phyloP scores from a whole-genome alignment of 768 basidiomycete genomes.

The Cyclocybe aegerita region DNA sequence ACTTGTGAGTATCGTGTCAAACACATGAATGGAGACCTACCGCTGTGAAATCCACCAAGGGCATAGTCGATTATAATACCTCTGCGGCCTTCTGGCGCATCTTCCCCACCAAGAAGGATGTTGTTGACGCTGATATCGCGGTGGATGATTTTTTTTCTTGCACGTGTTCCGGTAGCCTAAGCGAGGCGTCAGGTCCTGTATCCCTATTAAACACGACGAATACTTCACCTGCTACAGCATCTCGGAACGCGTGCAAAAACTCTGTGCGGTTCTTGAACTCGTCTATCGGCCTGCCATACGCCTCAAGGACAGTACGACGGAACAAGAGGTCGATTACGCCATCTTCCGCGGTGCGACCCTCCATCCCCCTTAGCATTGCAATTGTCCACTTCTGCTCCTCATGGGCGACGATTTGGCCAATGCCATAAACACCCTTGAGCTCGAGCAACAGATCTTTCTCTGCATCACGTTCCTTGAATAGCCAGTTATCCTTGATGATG shows the following conservation, averaged over 20 bases:
- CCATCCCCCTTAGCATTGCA: conserved; percentile 1
- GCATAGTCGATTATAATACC: conserved; percentile 14
- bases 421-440: conserved; percentile 11
- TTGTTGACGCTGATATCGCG: conserved; percentile 26
- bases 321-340: conserved; percentile 3
- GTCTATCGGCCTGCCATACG: conserved; percentile 13
- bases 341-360: background rate
- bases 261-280: conserved; percentile 7
- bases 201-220: background rate
- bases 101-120: conserved; percentile 14
- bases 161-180: conserved; percentile 17
- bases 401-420: conserved; percentile 14
- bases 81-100: background rate
- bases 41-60: too few relatives aligned
- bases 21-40: too few relatives aligned
- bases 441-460: conserved; percentile 13
- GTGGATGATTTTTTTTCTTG: conserved; percentile 19
- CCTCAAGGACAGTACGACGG: conserved; percentile 10
- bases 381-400: conserved; percentile 1
- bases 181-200: background rate
- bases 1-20: too few relatives aligned
- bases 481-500: conserved; percentile 24
- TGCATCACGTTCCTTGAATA: background rate
- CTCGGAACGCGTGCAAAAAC: conserved; percentile 13
- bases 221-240: conserved; percentile 16